Evolutionary conservation across 73 alveolate species (phyloP), one percentile per base, ranked within the genome.

Genomic region (Symbiodinium pilosum): DNA sequence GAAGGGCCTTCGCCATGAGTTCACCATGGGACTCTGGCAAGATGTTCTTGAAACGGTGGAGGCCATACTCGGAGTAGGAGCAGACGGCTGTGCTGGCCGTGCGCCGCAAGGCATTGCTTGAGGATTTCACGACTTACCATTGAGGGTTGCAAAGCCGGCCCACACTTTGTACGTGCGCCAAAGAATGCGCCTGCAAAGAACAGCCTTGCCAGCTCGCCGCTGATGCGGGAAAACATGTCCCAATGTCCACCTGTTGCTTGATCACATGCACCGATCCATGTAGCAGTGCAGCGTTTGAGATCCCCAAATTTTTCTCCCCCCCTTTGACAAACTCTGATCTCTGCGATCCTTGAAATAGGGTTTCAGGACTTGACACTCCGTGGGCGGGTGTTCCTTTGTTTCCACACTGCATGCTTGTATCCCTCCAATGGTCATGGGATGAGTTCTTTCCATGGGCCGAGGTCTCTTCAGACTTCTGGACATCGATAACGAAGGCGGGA

Each of bases 381-480:
- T n/a, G n/a, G n/a, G n/a, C n/a, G n/a, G n/a, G n/a, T n/a, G n/a
- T n/a, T n/a, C n/a, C n/a, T n/a, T n/a, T n/a, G n/a, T n/a, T n/a
- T n/a, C n/a, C n/a, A n/a, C n/a, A n/a, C n/a, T n/a, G n/a, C n/a
- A n/a, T n/a, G n/a, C n/a, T 47, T 9, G 59, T 47, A 47, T 47
- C 14, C 59, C 14, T 47, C 59, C 59, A 47, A 6, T 47, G 5
- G 24, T 64, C 81, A 64, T 12, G 38, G 16, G 32, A 26, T 64
- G 81, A 64, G 38, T 64, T 0, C 34, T 26, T n/a, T 32, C 38
- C 81, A 26, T 28, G 81, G 43, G 73, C 85, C 54, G 71, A 91
- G 97, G 97, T 71, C 88, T 91, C 52, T 91, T 91, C 88, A 21
- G 77, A 86, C 97, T 91, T 14, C 77, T 91, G 89, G 97, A 91